phyloP scores from a whole-genome alignment of 495 filamentous ascomycete species.

The Daldinia decipiens region DNA sequence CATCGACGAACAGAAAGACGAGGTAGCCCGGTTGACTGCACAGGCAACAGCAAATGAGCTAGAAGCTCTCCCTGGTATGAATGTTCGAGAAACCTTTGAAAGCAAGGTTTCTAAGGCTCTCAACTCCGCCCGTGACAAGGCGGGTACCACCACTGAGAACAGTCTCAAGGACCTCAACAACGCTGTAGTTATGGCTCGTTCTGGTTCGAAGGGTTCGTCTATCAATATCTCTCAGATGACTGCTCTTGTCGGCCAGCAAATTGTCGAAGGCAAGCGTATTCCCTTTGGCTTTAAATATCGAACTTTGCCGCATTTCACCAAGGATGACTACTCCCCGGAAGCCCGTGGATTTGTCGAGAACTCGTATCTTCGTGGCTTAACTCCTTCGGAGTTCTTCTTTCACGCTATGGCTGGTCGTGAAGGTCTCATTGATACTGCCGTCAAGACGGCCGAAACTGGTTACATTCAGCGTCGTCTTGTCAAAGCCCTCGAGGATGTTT shows the following conservation, averaged over 20 bases:
- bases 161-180: slow-evolving; percentile 96
- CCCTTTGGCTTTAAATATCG: slow-evolving; percentile 99
- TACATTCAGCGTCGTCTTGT: slow-evolving; percentile 99
- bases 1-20: slow-evolving; percentile 79
- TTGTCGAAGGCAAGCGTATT: slow-evolving; percentile 98
- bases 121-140: slow-evolving; percentile 94
- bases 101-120: slow-evolving; percentile 91
- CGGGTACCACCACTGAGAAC: slow-evolving; percentile 88
- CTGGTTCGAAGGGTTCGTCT: slow-evolving; percentile 95
- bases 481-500: slow-evolving; percentile 97
- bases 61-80: slow-evolving; percentile 95
- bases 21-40: slow-evolving; percentile 77
- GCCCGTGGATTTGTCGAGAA: slow-evolving; percentile 99
- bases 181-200: slow-evolving; percentile 92
- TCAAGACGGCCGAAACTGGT: slow-evolving; percentile 98
- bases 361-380: slow-evolving; percentile 95
- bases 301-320: slow-evolving; percentile 96
- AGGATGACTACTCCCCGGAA: slow-evolving; percentile 97
- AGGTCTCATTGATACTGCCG: slow-evolving; percentile 98
- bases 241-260: slow-evolving; percentile 95
- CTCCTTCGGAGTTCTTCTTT: slow-evolving; percentile 98
- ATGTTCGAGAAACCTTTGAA: slow-evolving; percentile 97
- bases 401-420: slow-evolving; percentile 99
- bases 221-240: slow-evolving; percentile 99
- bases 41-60: slow-evolving; percentile 84